Evolutionary conservation across 2,329 filamentous ascomycete species (phyloP).

Genomic region (Colletotrichum tabaci): DNA sequence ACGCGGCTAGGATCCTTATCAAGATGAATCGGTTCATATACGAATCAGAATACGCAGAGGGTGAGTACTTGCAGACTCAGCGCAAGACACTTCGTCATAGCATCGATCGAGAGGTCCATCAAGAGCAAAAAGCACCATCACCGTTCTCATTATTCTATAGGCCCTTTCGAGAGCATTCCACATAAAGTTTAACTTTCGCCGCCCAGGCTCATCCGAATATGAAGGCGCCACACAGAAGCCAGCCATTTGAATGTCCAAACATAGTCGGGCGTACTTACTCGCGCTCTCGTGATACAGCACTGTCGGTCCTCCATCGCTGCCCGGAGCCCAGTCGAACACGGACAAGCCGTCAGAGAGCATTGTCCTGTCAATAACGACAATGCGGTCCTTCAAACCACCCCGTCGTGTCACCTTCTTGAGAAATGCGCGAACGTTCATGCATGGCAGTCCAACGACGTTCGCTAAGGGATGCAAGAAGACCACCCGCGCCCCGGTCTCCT

Average conservation of each 20-base stretch:
- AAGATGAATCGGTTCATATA: too few relatives aligned
- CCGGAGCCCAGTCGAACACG: constrained; percentile 1
- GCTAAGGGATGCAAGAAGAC: constrained; percentile 11
- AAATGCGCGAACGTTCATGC: neutral
- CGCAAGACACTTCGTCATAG: too few relatives aligned
- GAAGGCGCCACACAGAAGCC: constrained; percentile 11
- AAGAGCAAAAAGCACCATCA: too few relatives aligned
- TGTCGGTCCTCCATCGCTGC: neutral
- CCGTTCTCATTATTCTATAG: too few relatives aligned
- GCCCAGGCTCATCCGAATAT: too few relatives aligned
- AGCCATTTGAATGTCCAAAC: constrained; percentile 10
- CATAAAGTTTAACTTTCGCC: too few relatives aligned
- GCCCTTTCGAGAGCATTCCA: too few relatives aligned
- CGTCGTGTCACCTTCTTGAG: neutral
- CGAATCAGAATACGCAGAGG: too few relatives aligned
- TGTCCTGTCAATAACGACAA: constrained; percentile 6
- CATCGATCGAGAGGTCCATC: too few relatives aligned
- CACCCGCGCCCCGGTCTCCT: constrained; percentile 7
- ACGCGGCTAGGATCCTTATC: too few relatives aligned
- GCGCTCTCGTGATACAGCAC: constrained; percentile 13
- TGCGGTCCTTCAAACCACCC: neutral
- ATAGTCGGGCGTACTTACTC: constrained; percentile 10
- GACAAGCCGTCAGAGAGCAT: constrained; percentile 9
- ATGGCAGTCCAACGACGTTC: constrained; percentile 6
- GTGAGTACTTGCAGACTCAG: too few relatives aligned